Evolutionary conservation across 768 basidiomycete genomes (phyloP).

Genomic region (Vararia minispora): DNA sequence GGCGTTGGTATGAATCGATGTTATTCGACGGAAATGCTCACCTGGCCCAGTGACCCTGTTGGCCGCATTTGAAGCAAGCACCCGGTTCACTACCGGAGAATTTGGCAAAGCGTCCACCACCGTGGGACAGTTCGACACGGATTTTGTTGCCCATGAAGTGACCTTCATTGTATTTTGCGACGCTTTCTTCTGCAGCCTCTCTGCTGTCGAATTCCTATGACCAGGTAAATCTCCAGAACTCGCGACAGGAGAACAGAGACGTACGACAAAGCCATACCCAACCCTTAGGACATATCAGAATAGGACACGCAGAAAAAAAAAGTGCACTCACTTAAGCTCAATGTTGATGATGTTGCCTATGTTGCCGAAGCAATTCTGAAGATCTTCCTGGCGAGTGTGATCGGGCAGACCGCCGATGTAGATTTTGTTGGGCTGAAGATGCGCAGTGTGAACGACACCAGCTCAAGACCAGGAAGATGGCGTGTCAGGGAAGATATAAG

Average conservation of each 20-base stretch:
- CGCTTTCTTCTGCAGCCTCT: conserved; percentile 78
- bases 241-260: conserved; percentile 19
- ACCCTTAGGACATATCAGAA: conserved; percentile 34
- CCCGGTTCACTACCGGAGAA: conserved; percentile 80
- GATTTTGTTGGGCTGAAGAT: conserved; percentile 82
- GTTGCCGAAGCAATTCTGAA: conserved; percentile 80
- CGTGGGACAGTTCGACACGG: conserved; percentile 76
- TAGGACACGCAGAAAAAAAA: conserved; percentile 4
- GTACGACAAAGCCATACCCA: conserved; percentile 85
- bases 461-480: conserved; percentile 38
- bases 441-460: conserved; percentile 60
- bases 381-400: conserved; percentile 75
- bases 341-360: conserved; percentile 66
- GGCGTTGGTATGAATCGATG: conserved; percentile 4
- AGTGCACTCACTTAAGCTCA: conserved; percentile 67
- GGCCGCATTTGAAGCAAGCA: conserved; percentile 81
- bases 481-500: too few relatives aligned
- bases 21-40: conserved; percentile 20
- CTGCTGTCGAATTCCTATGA: conserved; percentile 71
- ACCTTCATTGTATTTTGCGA: conserved; percentile 81
- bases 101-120: conserved; percentile 72
- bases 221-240: conserved; percentile 4
- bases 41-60: conserved; percentile 87
- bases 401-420: conserved; percentile 87
- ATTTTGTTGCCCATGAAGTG: conserved; percentile 91